A percentile compares a stretch with the other conserved stretches of the same genome.
Conservation (phyloP, 306 rosid species). For the Corylus avellana region DNA sequence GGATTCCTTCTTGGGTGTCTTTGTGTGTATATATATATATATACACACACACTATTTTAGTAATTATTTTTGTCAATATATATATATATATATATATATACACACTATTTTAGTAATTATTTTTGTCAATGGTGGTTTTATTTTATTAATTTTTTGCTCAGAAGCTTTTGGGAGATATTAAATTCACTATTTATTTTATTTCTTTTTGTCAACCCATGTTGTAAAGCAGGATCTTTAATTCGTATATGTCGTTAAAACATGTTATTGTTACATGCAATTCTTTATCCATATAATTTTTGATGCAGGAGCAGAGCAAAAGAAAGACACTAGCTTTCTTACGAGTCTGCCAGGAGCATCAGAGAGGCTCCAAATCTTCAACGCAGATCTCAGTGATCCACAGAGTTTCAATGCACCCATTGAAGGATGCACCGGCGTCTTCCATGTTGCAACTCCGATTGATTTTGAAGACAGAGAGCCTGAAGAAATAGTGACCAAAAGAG, state of each 20-base stretch:
- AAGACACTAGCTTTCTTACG: constrained; percentile 51
- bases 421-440: constrained; percentile 64
- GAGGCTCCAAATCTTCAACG: constrained; percentile 44
- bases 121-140: background rate
- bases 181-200: too few relatives aligned
- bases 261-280: too few relatives aligned
- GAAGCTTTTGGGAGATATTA: too few relatives aligned
- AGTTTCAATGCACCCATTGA: constrained; percentile 48
- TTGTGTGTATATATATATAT: too few relatives aligned
- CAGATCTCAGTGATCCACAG: constrained; percentile 53
- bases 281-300: background rate
- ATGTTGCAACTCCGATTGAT: constrained; percentile 44
- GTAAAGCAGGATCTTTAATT: too few relatives aligned
- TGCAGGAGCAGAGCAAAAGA: constrained; percentile 23
- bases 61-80: too few relatives aligned
- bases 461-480: constrained; percentile 39
- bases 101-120: too few relatives aligned
- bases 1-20: too few relatives aligned
- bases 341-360: constrained; percentile 51
- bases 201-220: too few relatives aligned
- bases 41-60: too few relatives aligned
- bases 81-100: too few relatives aligned
- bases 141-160: background rate
- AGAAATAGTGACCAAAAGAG: constrained; percentile 44
- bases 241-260: too few relatives aligned